Evolutionary conservation across 176 grass and related monocot species (phyloP).

Genomic region (Oryza rufipogon): DNA sequence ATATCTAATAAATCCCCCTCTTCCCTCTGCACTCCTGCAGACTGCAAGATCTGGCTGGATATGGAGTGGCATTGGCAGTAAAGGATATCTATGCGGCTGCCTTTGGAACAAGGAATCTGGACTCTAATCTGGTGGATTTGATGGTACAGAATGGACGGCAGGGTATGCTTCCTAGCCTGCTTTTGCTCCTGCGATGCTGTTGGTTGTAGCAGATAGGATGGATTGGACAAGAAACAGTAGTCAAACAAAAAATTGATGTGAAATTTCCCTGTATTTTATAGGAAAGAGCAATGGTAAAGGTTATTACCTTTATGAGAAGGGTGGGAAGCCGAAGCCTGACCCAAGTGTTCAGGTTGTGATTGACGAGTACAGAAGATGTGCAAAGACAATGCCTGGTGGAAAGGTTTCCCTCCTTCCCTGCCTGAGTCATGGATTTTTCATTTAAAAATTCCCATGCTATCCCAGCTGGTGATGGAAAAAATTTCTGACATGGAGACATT

Average conservation of each 20-base stretch:
- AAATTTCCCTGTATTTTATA: slow-evolving; percentile 39
- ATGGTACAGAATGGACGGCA: slow-evolving; percentile 74
- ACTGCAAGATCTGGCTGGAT: slow-evolving; percentile 89
- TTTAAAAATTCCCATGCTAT: slow-evolving; percentile 22
- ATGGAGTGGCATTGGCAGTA: slow-evolving; percentile 89
- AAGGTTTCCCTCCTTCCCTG: slow-evolving; percentile 53
- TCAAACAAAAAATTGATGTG: neutral
- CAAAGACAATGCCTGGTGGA: slow-evolving; percentile 71
- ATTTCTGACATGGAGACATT: slow-evolving; percentile 17
- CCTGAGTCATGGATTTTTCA: slow-evolving; percentile 15
- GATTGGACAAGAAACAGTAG: neutral
- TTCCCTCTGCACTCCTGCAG: slow-evolving; percentile 33
- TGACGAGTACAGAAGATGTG: slow-evolving; percentile 65
- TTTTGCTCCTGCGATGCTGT: slow-evolving; percentile 28
- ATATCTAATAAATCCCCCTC: slow-evolving; percentile 8
- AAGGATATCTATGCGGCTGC: slow-evolving; percentile 64
- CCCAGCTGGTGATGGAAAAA: neutral
- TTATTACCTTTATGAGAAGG: slow-evolving; percentile 95
- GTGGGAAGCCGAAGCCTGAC: slow-evolving; percentile 87
- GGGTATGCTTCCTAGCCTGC: slow-evolving; percentile 55
- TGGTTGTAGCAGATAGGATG: slow-evolving; percentile 18
- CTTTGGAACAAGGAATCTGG: slow-evolving; percentile 57
- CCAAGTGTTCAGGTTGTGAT: slow-evolving; percentile 76
- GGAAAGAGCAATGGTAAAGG: slow-evolving; percentile 94
- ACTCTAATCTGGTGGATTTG: slow-evolving; percentile 53